These are phyloP conservation scores for Podaxis sp. DNA, from an alignment of 768 basidiomycete genomes.

Conservation along the genomic window DNA sequence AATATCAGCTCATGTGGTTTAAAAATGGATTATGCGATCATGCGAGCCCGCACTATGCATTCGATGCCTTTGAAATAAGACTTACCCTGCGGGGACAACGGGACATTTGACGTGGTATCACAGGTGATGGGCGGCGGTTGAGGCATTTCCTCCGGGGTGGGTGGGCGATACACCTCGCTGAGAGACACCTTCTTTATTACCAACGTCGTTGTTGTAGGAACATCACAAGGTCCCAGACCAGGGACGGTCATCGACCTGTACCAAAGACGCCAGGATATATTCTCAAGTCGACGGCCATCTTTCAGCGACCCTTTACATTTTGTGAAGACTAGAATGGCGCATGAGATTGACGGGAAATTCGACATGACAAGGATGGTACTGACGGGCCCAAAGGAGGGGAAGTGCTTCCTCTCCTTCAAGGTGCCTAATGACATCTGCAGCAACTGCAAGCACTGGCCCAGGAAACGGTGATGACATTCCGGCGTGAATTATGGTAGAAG, in stretches of 20 bases:
- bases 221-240: conserved; percentile 29
- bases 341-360: not conserved
- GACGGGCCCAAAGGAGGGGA: conserved; percentile 68
- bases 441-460: conserved; percentile 65
- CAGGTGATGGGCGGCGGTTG: conserved; percentile 11
- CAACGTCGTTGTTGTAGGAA: conserved; percentile 10
- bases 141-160: conserved; percentile 19
- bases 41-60: not conserved
- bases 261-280: conserved; percentile 88
- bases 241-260: conserved; percentile 57
- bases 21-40: not conserved
- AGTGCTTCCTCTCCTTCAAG: conserved; percentile 70
- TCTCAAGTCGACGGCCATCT: conserved; percentile 82
- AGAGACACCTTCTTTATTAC: conserved; percentile 7
- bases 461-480: conserved; percentile 54
- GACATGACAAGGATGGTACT: conserved; percentile 24
- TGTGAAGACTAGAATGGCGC: conserved; percentile 61
- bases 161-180: conserved; percentile 19
- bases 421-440: conserved; percentile 64
- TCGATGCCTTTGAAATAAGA: not conserved
- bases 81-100: conserved; percentile 10
- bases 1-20: not conserved
- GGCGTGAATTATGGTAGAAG: not conserved
- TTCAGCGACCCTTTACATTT: conserved; percentile 79
- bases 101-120: not conserved